Conservation (phyloP, 164 flowering plant species). For the Sedum album region DNA sequence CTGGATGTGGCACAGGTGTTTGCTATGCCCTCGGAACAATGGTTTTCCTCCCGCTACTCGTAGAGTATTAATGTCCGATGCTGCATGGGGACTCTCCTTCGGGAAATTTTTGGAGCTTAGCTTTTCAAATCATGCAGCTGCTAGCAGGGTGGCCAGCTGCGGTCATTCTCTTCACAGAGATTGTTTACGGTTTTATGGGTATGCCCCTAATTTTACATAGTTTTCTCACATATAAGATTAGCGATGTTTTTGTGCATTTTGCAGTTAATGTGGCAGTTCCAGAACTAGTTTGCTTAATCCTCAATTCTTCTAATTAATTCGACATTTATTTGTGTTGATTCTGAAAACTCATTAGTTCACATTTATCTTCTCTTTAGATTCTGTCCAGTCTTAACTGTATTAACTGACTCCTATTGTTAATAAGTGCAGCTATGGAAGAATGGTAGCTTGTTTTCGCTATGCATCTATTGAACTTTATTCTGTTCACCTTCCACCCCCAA, state of each 20-base stretch:
- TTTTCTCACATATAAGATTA: neutral
- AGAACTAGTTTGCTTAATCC: neutral
- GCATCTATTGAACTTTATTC: slow-evolving; percentile 93
- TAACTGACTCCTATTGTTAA: neutral
- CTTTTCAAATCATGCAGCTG: slow-evolving; percentile 98
- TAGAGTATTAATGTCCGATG: slow-evolving; percentile 95
- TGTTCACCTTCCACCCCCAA: slow-evolving; percentile 75
- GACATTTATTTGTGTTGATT: neutral
- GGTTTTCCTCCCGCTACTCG: slow-evolving; percentile 93
- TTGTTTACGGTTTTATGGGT: slow-evolving; percentile 99
- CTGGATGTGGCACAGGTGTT: slow-evolving; percentile 99
- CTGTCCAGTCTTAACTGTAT: neutral
- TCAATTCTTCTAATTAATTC: neutral
- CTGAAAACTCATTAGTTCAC: neutral
- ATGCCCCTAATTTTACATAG: slow-evolving; percentile 12
- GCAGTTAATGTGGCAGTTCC: neutral
- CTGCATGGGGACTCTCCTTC: slow-evolving; percentile 99
- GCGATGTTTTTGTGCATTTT: neutral
- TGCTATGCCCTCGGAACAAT: slow-evolving; percentile 65
- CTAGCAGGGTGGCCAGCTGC: slow-evolving; percentile 97
- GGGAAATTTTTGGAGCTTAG: slow-evolving; percentile 99
- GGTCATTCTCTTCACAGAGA: slow-evolving; percentile 98
- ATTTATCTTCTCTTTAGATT: neutral
- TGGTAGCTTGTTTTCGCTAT: slow-evolving; percentile 98
- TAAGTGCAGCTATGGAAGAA: slow-evolving; percentile 68